These are phyloP conservation scores for Colletotrichum karsti DNA, from an alignment of 2,329 filamentous ascomycete species.

Conservation along the genomic window DNA sequence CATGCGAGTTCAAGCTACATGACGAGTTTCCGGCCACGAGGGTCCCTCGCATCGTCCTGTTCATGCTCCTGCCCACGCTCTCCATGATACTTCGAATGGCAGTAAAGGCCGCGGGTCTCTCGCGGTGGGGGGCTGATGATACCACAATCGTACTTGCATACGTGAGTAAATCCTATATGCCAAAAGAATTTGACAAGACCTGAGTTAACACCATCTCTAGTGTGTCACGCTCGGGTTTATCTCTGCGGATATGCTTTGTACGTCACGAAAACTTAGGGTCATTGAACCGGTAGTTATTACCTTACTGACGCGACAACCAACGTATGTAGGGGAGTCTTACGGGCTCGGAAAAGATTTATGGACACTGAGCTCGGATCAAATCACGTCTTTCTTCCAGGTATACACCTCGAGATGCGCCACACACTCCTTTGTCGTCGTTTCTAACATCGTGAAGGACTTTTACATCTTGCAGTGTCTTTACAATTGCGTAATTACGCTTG, in stretches of 20 bases:
- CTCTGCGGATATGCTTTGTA: background rate
- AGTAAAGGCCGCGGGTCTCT: background rate
- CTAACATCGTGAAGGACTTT: background rate
- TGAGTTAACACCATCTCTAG: rapidly evolving
- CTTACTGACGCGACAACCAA: background rate
- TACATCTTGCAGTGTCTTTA: background rate
- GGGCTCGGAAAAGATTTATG: background rate
- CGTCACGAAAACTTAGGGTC: background rate
- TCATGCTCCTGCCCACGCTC: background rate
- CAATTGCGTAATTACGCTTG: conserved; percentile 43
- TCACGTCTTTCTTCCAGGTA: background rate
- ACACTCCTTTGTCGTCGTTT: background rate
- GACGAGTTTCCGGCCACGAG: background rate
- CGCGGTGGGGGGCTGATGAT: conserved; percentile 3
- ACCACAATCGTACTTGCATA: background rate
- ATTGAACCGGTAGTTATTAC: background rate
- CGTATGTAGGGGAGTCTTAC: background rate
- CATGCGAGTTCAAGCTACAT: background rate
- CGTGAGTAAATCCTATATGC: background rate
- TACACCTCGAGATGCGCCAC: rapidly evolving
- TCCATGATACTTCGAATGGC: background rate
- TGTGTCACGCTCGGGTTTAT: rapidly evolving
- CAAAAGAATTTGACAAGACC: too few species aligned
- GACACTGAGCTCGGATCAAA: background rate
- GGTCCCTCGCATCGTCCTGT: background rate